Evolutionary conservation across 192 early-diverging fungal genomes (phyloP).

Genomic region (Helicostylum pulchrum): DNA sequence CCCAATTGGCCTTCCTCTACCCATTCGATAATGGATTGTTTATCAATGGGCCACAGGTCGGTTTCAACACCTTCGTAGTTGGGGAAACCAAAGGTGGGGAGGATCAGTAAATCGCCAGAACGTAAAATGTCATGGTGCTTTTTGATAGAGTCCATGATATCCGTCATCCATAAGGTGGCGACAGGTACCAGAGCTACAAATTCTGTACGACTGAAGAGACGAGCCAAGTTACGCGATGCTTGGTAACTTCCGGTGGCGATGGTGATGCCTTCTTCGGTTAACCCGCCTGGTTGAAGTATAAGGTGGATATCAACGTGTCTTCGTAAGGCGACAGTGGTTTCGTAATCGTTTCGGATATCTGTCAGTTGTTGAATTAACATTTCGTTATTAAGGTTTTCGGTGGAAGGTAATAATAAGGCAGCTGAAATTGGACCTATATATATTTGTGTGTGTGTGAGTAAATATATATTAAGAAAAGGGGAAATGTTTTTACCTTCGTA

Average conservation of each 20-base stretch:
- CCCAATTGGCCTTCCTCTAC: conserved; percentile 17
- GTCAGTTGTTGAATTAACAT: conserved; percentile 1
- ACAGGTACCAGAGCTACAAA: conserved; percentile 37
- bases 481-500: conserved; percentile 42
- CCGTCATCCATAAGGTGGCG: conserved; percentile 25
- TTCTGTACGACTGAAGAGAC: conserved; percentile 47
- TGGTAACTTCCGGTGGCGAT: conserved; percentile 34
- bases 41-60: conserved; percentile 28
- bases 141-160: conserved; percentile 30
- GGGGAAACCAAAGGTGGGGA: conserved; percentile 45
- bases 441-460: neutral
- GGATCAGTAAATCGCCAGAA: conserved; percentile 43
- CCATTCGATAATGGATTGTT: conserved; percentile 16
- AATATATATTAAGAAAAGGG: neutral
- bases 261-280: conserved; percentile 20
- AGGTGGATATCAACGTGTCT: conserved; percentile 49
- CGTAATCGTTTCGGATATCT: conserved; percentile 30
- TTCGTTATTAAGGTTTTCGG: conserved; percentile 12
- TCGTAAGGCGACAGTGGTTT: conserved; percentile 36
- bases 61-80: neutral
- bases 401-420: conserved; percentile 39
- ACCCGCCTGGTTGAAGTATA: conserved; percentile 31
- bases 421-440: conserved; percentile 45
- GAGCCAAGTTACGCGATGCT: conserved; percentile 39
- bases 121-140: conserved; percentile 26